Percentiles rank a stretch among this genome's conserved stretches.
Conservation (phyloP, 495 filamentous ascomycete genomes). For the Aspergillus ostianus region DNA sequence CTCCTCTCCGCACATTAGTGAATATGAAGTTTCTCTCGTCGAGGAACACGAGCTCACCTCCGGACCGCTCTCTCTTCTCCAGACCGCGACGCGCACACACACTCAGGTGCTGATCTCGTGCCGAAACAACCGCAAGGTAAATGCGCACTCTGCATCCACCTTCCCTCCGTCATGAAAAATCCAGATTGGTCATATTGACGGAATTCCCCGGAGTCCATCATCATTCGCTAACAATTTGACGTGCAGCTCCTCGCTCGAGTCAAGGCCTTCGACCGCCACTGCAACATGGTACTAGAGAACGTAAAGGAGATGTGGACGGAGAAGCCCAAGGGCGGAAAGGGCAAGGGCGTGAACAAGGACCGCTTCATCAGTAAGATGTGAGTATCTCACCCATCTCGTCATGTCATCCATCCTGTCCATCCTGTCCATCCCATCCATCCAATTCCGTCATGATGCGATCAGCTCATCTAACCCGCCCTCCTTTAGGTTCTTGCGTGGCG, state of each 20-base stretch:
- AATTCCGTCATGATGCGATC: not conserved
- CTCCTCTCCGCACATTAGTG: constrained; percentile 45
- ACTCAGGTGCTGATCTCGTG: constrained; percentile 88
- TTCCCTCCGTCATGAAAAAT: not conserved
- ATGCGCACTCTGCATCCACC: not conserved
- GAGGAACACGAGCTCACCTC: constrained; percentile 89
- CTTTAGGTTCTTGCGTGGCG: constrained; percentile 86
- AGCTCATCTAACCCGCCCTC: not conserved
- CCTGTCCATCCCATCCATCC: not conserved
- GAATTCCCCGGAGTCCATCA: not conserved
- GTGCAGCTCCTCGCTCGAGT: constrained; percentile 64
- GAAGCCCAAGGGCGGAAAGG: constrained; percentile 84
- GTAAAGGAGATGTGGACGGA: constrained; percentile 99
- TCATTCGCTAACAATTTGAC: not conserved
- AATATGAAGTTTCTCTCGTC: constrained; percentile 85
- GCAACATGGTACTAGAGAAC: constrained; percentile 97
- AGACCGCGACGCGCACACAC: constrained; percentile 83
- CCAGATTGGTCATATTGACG: not conserved
- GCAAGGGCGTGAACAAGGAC: constrained; percentile 93
- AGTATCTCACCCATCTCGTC: constrained; percentile 25
- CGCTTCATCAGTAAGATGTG: constrained; percentile 98
- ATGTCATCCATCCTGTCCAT: not conserved
- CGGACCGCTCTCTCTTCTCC: constrained; percentile 85
- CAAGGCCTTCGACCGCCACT: constrained; percentile 90
- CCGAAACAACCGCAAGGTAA: constrained; percentile 76